Conservation (phyloP, 805 yeast species). For the Pachysolen tannophilus region DNA sequence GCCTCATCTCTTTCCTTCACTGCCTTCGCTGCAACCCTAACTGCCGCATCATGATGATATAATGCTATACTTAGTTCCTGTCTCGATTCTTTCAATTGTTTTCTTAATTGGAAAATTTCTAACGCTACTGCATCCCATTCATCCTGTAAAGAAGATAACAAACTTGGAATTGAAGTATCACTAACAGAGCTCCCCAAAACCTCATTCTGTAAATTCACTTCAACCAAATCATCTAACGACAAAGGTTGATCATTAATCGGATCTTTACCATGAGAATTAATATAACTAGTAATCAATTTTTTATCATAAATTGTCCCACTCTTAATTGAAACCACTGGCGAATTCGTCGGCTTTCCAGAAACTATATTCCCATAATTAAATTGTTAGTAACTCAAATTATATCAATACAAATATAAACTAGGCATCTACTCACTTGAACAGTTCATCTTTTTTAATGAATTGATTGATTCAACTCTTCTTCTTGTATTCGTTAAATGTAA, state of each 20-base stretch:
- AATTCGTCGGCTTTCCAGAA: constrained; percentile 66
- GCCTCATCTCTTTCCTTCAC: constrained; percentile 74
- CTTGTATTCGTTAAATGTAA: too few species aligned
- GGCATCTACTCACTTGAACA: too few species aligned
- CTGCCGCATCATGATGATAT: constrained; percentile 86
- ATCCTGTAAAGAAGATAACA: constrained; percentile 68
- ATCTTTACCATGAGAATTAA: constrained; percentile 60
- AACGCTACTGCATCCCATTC: constrained; percentile 87
- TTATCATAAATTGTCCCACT: constrained; percentile 69
- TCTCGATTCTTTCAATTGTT: constrained; percentile 57
- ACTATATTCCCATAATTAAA: constrained; percentile 3
- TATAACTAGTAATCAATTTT: constrained; percentile 48
- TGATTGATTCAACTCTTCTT: too few species aligned
- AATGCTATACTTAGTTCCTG: constrained; percentile 71
- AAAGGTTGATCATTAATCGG: constrained; percentile 68
- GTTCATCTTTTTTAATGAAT: too few species aligned
- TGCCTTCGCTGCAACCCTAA: constrained; percentile 71
- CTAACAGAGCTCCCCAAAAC: constrained; percentile 30
- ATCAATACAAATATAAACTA: too few species aligned
- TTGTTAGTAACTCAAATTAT: background rate
- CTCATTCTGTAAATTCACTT: constrained; percentile 21
- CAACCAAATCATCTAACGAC: constrained; percentile 47
- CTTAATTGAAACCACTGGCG: constrained; percentile 70
- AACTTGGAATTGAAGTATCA: constrained; percentile 65
- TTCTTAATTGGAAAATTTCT: constrained; percentile 70